phyloP scores from a whole-genome alignment of 495 filamentous ascomycete species.

The Aspergillus ostianus region DNA sequence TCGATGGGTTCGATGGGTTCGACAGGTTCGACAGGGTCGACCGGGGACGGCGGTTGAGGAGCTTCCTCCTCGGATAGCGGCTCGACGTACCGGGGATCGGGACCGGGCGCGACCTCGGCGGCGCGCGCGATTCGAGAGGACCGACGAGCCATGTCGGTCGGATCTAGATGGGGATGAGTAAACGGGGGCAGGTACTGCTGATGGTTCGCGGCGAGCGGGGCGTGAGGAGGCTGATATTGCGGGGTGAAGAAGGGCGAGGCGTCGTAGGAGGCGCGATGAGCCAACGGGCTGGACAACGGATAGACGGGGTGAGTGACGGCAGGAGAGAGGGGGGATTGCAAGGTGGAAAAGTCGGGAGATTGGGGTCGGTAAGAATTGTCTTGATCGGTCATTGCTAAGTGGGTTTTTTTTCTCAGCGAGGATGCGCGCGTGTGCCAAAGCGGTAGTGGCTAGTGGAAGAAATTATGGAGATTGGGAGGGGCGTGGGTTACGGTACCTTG shows the following conservation, averaged over 20 bases:
- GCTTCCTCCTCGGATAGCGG: slow-evolving; percentile 32
- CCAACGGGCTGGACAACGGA: slow-evolving; percentile 31
- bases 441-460: slow-evolving; percentile 6
- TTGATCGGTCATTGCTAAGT: slow-evolving; percentile 41
- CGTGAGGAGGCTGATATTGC: slow-evolving; percentile 31
- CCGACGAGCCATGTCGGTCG: slow-evolving; percentile 44
- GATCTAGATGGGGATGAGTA: slow-evolving; percentile 25
- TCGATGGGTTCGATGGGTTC: not conserved
- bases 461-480: slow-evolving; percentile 5
- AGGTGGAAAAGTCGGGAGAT: slow-evolving; percentile 49
- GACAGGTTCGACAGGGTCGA: not conserved
- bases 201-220: slow-evolving; percentile 16
- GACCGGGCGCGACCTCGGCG: slow-evolving; percentile 27
- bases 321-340: slow-evolving; percentile 37
- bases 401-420: slow-evolving; percentile 15
- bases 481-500: not conserved
- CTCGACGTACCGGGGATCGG: slow-evolving; percentile 40
- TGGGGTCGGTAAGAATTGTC: slow-evolving; percentile 44
- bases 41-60: not conserved
- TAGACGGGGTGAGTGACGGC: slow-evolving; percentile 34
- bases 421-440: slow-evolving; percentile 7
- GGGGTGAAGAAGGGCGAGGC: slow-evolving; percentile 39
- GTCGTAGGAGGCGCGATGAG: slow-evolving; percentile 46
- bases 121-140: slow-evolving; percentile 42
- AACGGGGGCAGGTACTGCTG: slow-evolving; percentile 40